phyloP scores from a whole-genome alignment of 768 basidiomycete genomes.

The Hericium alpestre region DNA sequence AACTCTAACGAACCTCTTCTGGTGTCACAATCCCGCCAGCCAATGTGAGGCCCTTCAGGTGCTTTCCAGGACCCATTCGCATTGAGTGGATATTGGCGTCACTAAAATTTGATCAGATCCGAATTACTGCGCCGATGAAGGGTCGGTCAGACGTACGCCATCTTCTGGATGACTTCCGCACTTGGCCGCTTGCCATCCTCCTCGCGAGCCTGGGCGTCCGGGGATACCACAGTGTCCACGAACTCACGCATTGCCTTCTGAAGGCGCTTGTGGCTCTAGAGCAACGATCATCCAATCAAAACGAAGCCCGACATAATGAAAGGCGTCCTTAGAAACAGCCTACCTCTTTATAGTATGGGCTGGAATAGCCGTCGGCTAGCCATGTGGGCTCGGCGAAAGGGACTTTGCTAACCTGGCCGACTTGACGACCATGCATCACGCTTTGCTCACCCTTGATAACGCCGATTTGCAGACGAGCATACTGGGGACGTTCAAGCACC shows the following conservation, averaged over 20 bases:
- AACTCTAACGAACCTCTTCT: slow-evolving; percentile 35
- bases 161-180: slow-evolving; percentile 66
- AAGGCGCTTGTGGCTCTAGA: slow-evolving; percentile 51
- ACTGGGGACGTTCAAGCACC: slow-evolving; percentile 67
- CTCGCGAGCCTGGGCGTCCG: slow-evolving; percentile 50
- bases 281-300: slow-evolving; percentile 19
- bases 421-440: slow-evolving; percentile 34
- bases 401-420: slow-evolving; percentile 58
- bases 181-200: slow-evolving; percentile 82
- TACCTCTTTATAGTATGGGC: slow-evolving; percentile 70
- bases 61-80: slow-evolving; percentile 89
- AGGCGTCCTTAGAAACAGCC: slow-evolving; percentile 11
- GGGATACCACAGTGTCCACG: slow-evolving; percentile 54
- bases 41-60: slow-evolving; percentile 67
- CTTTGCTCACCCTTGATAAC: slow-evolving; percentile 51
- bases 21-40: slow-evolving; percentile 69
- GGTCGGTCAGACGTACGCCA: slow-evolving; percentile 44
- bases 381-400: slow-evolving; percentile 89
- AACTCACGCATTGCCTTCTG: slow-evolving; percentile 53
- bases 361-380: slow-evolving; percentile 59
- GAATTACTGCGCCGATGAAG: background rate
- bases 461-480: slow-evolving; percentile 67
- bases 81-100: slow-evolving; percentile 75
- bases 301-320: background rate
- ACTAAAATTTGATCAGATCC: slow-evolving; percentile 21